Evolutionary conservation across 768 basidiomycete species (phyloP).

Genomic region (Amanita pallidorosea): DNA sequence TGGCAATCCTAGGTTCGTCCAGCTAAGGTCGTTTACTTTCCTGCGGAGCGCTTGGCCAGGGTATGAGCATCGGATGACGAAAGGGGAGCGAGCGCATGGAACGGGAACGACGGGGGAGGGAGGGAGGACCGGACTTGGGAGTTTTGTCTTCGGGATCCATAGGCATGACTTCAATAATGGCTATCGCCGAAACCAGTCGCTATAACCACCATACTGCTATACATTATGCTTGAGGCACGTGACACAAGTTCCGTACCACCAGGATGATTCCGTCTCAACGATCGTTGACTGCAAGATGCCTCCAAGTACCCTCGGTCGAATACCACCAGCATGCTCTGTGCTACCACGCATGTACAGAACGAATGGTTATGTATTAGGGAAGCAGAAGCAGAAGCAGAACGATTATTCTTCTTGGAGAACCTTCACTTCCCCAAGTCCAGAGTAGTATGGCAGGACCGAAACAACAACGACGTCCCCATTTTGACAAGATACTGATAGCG

Average conservation of each 20-base stretch:
- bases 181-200: too few relatives aligned
- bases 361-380: neutral
- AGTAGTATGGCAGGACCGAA: neutral
- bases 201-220: too few relatives aligned
- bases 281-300: conserved; percentile 17
- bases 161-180: too few relatives aligned
- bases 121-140: conserved; percentile 87
- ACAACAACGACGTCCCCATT: conserved; percentile 34
- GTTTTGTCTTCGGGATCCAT: conserved; percentile 44
- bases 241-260: neutral
- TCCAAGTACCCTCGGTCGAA: conserved; percentile 11
- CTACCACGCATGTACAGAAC: conserved; percentile 3
- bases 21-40: conserved; percentile 77
- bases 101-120: conserved; percentile 59
- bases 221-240: too few relatives aligned
- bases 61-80: conserved; percentile 92
- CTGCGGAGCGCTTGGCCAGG: conserved; percentile 61
- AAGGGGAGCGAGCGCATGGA: conserved; percentile 66
- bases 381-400: neutral
- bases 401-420: neutral
- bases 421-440: neutral
- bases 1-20: conserved; percentile 56
- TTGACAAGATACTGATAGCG: conserved; percentile 87
- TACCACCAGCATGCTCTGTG: neutral
- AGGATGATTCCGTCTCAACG: conserved; percentile 28